phyloP scores from a whole-genome alignment of 129 eudicot species.

The Deinandra increscens region DNA sequence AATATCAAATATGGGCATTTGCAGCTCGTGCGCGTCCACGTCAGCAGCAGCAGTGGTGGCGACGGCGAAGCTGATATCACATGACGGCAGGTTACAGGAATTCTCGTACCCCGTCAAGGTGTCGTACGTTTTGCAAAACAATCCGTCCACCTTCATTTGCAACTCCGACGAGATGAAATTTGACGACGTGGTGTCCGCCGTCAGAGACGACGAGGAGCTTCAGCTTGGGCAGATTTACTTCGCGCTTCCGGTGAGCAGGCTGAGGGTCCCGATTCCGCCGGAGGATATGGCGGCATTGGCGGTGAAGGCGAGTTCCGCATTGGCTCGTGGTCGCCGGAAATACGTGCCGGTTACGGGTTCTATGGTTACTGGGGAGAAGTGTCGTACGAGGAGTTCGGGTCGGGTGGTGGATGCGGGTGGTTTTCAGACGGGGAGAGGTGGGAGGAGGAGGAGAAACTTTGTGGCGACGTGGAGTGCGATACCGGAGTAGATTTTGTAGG shows the following conservation, averaged over 20 bases:
- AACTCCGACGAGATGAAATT: constrained; percentile 95
- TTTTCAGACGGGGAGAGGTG: constrained; percentile 27
- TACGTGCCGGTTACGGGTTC: neutral
- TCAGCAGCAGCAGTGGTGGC: too few species aligned
- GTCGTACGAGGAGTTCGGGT: constrained; percentile 26
- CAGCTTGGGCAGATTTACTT: constrained; percentile 78
- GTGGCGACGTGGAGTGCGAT: constrained; percentile 58
- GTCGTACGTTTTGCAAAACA: constrained; percentile 53
- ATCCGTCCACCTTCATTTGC: constrained; percentile 68
- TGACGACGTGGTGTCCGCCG: constrained; percentile 60
- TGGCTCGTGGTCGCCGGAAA: constrained; percentile 62
- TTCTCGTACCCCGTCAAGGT: constrained; percentile 76
- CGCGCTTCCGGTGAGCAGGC: constrained; percentile 63
- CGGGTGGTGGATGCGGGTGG: constrained; percentile 47
- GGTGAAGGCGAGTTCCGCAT: constrained; percentile 83
- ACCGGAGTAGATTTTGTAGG: constrained; percentile 46
- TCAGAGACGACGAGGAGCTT: constrained; percentile 61
- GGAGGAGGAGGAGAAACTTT: constrained; percentile 44
- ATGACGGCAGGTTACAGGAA: constrained; percentile 74
- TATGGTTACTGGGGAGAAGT: constrained; percentile 27
- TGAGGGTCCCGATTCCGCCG: constrained; percentile 53
- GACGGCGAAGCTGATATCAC: constrained; percentile 66
- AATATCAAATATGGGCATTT: constrained; percentile 57
- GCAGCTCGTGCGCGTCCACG: constrained; percentile 69
- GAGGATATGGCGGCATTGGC: constrained; percentile 99